Conservation (phyloP, 139 green algal species). For the Picochlorum sp. region DNA sequence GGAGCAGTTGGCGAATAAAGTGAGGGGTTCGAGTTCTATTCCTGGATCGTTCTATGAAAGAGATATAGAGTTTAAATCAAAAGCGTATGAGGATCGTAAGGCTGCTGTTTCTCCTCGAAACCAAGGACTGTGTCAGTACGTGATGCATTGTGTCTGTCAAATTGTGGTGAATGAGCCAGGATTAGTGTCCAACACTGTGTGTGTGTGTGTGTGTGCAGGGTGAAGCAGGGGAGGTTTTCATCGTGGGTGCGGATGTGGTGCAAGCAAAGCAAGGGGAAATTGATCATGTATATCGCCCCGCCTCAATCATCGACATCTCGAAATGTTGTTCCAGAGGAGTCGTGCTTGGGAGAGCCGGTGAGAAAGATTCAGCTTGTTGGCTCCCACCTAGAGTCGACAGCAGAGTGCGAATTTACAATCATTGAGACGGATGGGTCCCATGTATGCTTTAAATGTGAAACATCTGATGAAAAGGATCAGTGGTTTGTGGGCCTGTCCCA, state of each 20-base stretch:
- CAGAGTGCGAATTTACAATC: conserved; percentile 3
- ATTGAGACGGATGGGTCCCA: neutral
- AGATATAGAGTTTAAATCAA: conserved; percentile 17
- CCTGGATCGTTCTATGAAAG: conserved; percentile 25
- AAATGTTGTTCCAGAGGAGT: neutral
- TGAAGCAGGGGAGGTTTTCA: conserved; percentile 10
- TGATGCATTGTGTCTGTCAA: neutral
- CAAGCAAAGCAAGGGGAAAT: neutral
- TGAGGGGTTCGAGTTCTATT: conserved; percentile 6
- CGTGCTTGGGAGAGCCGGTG: neutral
- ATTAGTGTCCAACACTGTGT: too few relatives aligned
- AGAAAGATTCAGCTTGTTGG: conserved; percentile 20
- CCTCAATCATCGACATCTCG: neutral
- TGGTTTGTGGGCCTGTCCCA: conserved; percentile 23
- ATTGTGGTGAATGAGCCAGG: too few relatives aligned
- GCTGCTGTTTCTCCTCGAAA: neutral
- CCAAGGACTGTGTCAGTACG: neutral
- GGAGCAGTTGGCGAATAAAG: conserved; percentile 2
- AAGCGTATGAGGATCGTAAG: neutral
- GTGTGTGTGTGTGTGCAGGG: neutral
- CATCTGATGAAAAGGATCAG: conserved; percentile 6
- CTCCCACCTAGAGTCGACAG: conserved; percentile 6
- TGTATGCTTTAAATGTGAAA: neutral
- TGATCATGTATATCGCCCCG: conserved; percentile 1
- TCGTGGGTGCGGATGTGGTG: conserved; percentile 5